A percentile compares a stretch with the other conserved stretches of the same genome.
Conservation (phyloP, 2,329 filamentous ascomycete species). For the Aspergillus luchuensis region DNA sequence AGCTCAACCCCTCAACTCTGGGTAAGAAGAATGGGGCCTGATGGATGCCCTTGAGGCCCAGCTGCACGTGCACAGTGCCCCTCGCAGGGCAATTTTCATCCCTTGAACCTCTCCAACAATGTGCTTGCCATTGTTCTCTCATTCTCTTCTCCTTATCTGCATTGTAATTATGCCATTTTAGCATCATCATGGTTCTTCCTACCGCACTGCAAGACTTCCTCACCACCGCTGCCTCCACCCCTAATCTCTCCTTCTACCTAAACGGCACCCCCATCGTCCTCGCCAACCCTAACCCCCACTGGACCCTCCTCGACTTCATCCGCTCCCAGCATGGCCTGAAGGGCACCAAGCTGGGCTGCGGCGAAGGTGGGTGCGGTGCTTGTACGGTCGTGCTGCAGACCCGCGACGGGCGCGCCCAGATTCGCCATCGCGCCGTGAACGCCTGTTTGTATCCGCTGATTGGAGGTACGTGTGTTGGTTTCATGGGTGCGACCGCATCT, state of each 20-base stretch:
- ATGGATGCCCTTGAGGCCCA: no score
- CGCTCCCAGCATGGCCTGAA: constrained; percentile 73
- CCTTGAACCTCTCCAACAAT: no score
- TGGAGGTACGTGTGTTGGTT: constrained; percentile 47
- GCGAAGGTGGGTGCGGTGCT: constrained; percentile 85
- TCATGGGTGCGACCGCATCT: neutral
- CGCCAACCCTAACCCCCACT: constrained; percentile 78
- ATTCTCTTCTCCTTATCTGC: neutral
- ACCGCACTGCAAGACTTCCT: constrained; percentile 53
- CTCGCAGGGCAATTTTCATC: no score
- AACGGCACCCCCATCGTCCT: constrained; percentile 71
- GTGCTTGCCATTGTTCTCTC: neutral
- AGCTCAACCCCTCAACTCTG: no score
- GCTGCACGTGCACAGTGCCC: no score
- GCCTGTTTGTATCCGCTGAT: constrained; percentile 85
- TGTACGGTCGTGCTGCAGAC: constrained; percentile 70
- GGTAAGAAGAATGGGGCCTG: no score
- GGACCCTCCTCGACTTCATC: constrained; percentile 74
- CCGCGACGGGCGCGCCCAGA: constrained; percentile 63
- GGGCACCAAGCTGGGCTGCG: constrained; percentile 72
- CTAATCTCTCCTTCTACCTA: constrained; percentile 76
- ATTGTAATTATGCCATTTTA: neutral
- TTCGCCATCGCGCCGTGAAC: constrained; percentile 87
- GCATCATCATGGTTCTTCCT: constrained; percentile 35
- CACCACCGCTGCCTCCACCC: neutral